These are phyloP conservation scores for Clitocybe nebularis DNA, from an alignment of 1,284 basidiomycete species.

Conservation along the genomic window DNA sequence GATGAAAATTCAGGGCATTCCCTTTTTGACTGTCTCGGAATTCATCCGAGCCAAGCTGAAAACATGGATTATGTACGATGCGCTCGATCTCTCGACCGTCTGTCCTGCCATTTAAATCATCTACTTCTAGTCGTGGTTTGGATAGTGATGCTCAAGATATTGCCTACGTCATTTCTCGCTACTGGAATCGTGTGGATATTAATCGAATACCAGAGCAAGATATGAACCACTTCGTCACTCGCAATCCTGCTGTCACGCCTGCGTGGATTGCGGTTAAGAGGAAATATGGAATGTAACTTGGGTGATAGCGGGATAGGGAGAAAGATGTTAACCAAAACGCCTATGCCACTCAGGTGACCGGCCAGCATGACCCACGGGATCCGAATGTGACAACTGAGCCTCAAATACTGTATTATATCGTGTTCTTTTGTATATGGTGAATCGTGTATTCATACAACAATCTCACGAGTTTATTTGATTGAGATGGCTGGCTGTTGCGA, in stretches of 20 bases:
- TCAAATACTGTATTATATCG: neutral
- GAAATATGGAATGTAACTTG: constrained; percentile 56
- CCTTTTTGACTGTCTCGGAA: constrained; percentile 74
- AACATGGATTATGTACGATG: constrained; percentile 67
- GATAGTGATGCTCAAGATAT: constrained; percentile 74
- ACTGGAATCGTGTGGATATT: constrained; percentile 75
- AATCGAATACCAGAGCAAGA: constrained; percentile 78
- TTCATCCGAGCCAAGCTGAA: constrained; percentile 78
- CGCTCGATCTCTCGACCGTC: constrained; percentile 13
- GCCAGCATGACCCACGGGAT: neutral
- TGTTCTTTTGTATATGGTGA: neutral
- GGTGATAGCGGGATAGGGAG: neutral
- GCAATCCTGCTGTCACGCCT: constrained; percentile 49
- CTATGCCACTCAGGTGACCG: constrained; percentile 3
- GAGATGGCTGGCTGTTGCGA: neutral
- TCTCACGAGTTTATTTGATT: constrained; percentile 3
- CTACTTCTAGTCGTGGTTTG: constrained; percentile 48
- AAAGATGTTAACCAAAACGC: neutral
- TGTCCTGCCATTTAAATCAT: constrained; percentile 15
- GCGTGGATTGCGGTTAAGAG: constrained; percentile 67
- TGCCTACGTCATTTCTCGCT: constrained; percentile 57
- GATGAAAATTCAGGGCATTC: constrained; percentile 61
- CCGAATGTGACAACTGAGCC: neutral
- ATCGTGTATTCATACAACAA: constrained; percentile 6
- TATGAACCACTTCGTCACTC: constrained; percentile 67